Percentiles rank a stretch among this genome's conserved stretches.
Evolutionary conservation across 768 basidiomycete genomes (phyloP).

Genomic region (Tylopilus vinaceipallidus): DNA sequence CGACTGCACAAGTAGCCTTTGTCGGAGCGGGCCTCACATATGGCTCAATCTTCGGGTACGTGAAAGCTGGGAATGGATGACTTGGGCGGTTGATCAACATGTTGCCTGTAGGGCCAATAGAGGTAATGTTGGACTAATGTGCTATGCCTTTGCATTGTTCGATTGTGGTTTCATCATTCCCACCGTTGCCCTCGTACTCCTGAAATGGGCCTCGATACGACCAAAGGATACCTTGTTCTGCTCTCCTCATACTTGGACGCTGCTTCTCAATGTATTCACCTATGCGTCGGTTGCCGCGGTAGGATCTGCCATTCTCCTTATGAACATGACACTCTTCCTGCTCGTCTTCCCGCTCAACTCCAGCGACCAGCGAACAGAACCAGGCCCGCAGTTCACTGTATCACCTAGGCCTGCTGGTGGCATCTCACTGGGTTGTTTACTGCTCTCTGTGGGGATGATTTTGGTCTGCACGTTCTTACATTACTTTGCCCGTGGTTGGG

Average conservation of each 20-base stretch:
- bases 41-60: constrained; percentile 27
- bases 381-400: not conserved
- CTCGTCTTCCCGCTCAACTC: not conserved
- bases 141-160: constrained; percentile 30
- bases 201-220: constrained; percentile 20
- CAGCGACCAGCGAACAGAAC: not conserved
- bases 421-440: constrained; percentile 1
- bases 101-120: constrained; percentile 9
- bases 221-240: constrained; percentile 19
- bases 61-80: not conserved
- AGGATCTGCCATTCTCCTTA: constrained; percentile 5
- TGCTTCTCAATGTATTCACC: constrained; percentile 5
- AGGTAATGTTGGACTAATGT: constrained; percentile 26
- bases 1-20: constrained; percentile 8
- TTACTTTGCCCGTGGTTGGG: not conserved
- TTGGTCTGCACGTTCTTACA: not conserved
- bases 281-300: constrained; percentile 5
- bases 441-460: not conserved
- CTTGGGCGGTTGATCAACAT: not conserved
- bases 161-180: constrained; percentile 27
- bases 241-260: constrained; percentile 27
- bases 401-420: constrained; percentile 7
- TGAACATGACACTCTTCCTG: constrained; percentile 5
- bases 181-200: constrained; percentile 16
- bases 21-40: no score